phyloP scores from a whole-genome alignment of 83 land plant species.

The Picea abies region DNA sequence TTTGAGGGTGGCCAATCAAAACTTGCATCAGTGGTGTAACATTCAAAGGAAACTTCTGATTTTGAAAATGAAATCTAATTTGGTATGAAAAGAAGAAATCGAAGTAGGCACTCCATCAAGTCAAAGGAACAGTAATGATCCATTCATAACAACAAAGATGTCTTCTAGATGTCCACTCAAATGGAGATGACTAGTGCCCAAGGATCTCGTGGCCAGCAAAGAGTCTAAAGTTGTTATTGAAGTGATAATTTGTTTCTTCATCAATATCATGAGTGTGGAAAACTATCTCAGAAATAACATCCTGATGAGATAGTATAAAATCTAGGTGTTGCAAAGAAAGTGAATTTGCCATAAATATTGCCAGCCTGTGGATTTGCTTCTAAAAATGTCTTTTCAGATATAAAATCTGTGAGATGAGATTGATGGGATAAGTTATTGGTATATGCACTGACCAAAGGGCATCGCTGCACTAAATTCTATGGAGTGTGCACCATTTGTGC shows the following conservation, averaged over 20 bases:
- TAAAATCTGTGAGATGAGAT: not conserved
- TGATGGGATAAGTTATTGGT: not conserved
- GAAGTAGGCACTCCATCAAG: not conserved
- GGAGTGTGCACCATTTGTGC: constrained; percentile 12
- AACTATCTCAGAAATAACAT: not conserved
- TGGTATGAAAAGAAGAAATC: not conserved
- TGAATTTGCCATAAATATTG: not conserved
- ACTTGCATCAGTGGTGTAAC: not conserved
- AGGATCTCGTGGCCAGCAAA: not conserved
- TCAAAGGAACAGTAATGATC: too few relatives aligned
- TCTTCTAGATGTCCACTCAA: not conserved
- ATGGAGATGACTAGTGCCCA: not conserved
- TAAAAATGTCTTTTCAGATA: not conserved
- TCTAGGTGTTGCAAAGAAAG: not conserved
- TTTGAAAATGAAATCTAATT: not conserved
- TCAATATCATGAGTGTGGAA: not conserved
- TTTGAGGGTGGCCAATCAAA: not conserved
- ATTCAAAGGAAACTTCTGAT: not conserved
- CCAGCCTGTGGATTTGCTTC: not conserved
- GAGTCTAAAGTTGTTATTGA: not conserved
- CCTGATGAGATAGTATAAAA: not conserved
- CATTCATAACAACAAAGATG: too few relatives aligned
- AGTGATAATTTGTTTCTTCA: not conserved
- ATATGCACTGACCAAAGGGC: not conserved
- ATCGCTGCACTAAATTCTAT: not conserved